These are phyloP conservation scores for Aaosphaeria pasadenensis DNA, from an alignment of 2,329 filamentous ascomycete genomes.

Conservation along the genomic window DNA sequence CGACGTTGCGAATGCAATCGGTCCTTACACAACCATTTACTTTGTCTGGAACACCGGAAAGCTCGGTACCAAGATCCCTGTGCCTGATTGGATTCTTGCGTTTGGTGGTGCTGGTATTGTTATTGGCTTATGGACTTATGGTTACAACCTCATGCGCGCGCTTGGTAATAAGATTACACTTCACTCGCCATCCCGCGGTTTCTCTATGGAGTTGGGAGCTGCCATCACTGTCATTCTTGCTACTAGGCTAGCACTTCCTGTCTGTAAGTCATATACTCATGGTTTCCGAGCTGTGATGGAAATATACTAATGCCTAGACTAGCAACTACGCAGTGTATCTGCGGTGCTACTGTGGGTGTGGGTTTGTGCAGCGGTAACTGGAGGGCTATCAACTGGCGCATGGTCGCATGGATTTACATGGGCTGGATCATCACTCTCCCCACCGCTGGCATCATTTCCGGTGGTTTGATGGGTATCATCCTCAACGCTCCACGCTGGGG, in stretches of 20 bases:
- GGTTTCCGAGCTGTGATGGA: background rate
- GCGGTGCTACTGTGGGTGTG: constrained; percentile 30
- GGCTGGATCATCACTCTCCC: constrained; percentile 47
- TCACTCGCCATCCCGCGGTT: constrained; percentile 59
- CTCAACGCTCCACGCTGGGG: constrained; percentile 54
- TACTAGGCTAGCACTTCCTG: constrained; percentile 55
- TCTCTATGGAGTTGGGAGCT: constrained; percentile 40
- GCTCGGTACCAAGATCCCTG: constrained; percentile 47
- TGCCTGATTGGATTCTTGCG: constrained; percentile 59
- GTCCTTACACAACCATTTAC: constrained; percentile 62
- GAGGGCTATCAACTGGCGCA: constrained; percentile 44
- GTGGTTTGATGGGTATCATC: constrained; percentile 60
- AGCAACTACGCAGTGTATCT: constrained; percentile 58
- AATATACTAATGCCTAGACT: background rate
- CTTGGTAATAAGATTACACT: constrained; percentile 62
- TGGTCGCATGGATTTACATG: constrained; percentile 42
- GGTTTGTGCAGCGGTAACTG: constrained; percentile 30
- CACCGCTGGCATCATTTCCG: constrained; percentile 49
- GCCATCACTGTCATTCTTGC: constrained; percentile 63
- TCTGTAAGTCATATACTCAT: constrained; percentile 5
- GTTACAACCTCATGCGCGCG: constrained; percentile 64
- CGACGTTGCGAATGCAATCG: constrained; percentile 57
- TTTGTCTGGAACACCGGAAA: constrained; percentile 56
- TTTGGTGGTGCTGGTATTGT: constrained; percentile 51
- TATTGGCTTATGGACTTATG: constrained; percentile 60